Evolutionary conservation across 2,329 filamentous ascomycete genomes (phyloP).

Genomic region (Bipolaris gigantea): DNA sequence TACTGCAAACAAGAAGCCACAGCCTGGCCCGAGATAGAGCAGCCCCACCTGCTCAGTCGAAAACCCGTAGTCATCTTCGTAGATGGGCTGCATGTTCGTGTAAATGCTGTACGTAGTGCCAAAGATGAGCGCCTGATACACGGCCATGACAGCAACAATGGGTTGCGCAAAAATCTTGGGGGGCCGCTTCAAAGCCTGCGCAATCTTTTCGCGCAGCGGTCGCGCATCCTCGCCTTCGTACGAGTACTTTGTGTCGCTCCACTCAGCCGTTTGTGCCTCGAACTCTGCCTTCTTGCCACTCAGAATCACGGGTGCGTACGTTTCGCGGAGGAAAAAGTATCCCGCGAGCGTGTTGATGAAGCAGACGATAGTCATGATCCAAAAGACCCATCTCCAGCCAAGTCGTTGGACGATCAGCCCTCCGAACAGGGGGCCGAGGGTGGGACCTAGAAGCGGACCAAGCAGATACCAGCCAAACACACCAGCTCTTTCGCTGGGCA

Average conservation of each 20-base stretch:
- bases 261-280: slow-evolving; percentile 31
- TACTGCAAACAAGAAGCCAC: slow-evolving; percentile 50
- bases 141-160: slow-evolving; percentile 51
- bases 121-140: slow-evolving; percentile 53
- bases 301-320: slow-evolving; percentile 50
- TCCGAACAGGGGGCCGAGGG: slow-evolving; percentile 49
- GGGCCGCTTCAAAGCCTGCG: slow-evolving; percentile 45
- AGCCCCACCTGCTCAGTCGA: slow-evolving; percentile 52
- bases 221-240: slow-evolving; percentile 49
- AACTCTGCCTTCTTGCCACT: slow-evolving; percentile 38
- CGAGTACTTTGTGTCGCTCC: slow-evolving; percentile 42
- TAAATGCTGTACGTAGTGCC: slow-evolving; percentile 54
- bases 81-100: slow-evolving; percentile 54
- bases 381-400: slow-evolving; percentile 55
- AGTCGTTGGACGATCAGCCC: slow-evolving; percentile 50
- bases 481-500: slow-evolving; percentile 49
- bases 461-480: slow-evolving; percentile 53
- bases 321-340: slow-evolving; percentile 51
- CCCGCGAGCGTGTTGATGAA: slow-evolving; percentile 47
- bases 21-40: slow-evolving; percentile 50
- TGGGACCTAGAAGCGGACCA: slow-evolving; percentile 49
- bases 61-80: slow-evolving; percentile 49
- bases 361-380: slow-evolving; percentile 50
- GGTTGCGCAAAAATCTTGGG: slow-evolving; percentile 50
- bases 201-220: slow-evolving; percentile 43